Base-by-base conservation (phyloP, 805 yeast genomes). In the Candida vaughaniae region DNA sequence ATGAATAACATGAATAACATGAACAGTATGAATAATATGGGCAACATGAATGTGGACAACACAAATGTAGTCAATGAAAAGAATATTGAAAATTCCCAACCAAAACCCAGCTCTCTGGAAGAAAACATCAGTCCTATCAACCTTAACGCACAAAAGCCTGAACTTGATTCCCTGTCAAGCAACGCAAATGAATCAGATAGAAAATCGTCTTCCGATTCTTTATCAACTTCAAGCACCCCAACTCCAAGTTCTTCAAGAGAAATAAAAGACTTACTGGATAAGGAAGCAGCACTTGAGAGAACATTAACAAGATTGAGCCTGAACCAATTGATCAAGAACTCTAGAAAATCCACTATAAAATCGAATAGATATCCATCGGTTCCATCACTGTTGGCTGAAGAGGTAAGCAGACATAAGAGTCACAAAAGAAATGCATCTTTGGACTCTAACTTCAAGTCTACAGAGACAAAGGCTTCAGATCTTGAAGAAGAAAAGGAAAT, bases 281-380 rank as follows among this genome's bases (percentile, higher is more conserved):
- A 22, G n/a, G 34, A 35, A 25, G 20, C 14, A 6, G 39, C 34
- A 2, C 25, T 35, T 30, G 34, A 35, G 22, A 29, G 22, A 25
- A 35, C 39, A 20, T 16, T 29, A 19, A 14, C 25, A 6, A 29
- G 27, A 16, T 32, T 38, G n/a, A 29, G 29, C 27, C 39, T 19
- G 30, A 26, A 28, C 17, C 38, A 35, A 22, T 38, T 54, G 16
- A 38, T 60, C 31, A 40, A 49, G 28, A 56, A 52, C 33, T 50
- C 65, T 9, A 48, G 71, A 35, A 50, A 45, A 31, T 56, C 63
- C 16, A 58, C 65, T 3, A 39, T 62, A 22, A 59, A 52, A 42
- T 55, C 66, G 3, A 64, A 51, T 36, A 51, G 71, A 29, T 62
- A 53, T 29, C 57, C 67, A 6, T 64, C 69, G 20, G 63, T 62